These are phyloP conservation scores for Cucumis cinereus DNA, from an alignment of 306 rosid species.

Conservation along the genomic window DNA sequence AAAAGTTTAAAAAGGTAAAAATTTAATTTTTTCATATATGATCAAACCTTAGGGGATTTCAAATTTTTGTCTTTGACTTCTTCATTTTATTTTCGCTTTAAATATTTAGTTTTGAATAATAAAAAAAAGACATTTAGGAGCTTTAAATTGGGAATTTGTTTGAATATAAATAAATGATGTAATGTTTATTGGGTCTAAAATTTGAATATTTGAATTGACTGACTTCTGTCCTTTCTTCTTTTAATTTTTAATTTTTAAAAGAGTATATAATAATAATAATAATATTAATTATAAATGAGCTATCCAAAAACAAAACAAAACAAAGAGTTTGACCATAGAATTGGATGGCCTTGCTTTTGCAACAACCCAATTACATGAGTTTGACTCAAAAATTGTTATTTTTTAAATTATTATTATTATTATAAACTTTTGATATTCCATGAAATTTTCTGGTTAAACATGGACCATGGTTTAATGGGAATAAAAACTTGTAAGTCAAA, in stretches of 20 bases:
- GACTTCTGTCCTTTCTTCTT: neutral
- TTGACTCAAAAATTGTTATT: neutral
- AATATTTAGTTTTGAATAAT: neutral
- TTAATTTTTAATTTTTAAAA: neutral
- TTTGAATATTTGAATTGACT: slow-evolving; percentile 2
- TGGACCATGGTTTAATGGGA: neutral
- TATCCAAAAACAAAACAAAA: neutral
- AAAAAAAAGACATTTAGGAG: neutral
- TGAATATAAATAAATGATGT: no score
- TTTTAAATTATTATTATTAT: neutral
- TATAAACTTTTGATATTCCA: neutral
- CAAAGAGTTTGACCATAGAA: neutral
- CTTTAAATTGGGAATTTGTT: no score
- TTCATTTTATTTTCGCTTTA: neutral
- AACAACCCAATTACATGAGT: neutral
- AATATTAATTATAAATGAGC: neutral
- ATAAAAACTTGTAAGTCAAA: neutral
- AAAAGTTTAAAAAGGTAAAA: no score
- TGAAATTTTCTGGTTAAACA: neutral
- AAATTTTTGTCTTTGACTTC: neutral
- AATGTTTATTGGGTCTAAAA: neutral
- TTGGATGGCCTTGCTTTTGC: neutral
- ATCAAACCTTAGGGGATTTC: neutral
- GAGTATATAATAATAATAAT: no score
- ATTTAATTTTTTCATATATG: neutral